Base-by-base conservation (phyloP, 2,329 filamentous ascomycete genomes). In the Ophiostoma australiae region DNA sequence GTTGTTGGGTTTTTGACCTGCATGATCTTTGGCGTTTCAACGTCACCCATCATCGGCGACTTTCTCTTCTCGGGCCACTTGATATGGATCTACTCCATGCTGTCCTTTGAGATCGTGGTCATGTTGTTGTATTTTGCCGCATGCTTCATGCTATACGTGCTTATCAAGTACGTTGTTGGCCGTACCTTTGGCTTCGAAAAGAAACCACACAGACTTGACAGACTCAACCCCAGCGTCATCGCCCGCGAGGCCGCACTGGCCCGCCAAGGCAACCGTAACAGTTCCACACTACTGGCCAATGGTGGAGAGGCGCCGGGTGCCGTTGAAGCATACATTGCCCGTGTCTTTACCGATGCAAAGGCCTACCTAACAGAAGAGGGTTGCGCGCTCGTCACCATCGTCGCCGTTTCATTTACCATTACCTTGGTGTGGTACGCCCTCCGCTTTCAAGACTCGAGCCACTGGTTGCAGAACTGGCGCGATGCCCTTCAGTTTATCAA, bases 381-480 rank as follows among this genome's bases (percentile, higher is more conserved):
- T 7, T 39, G 63, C 23, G 35, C 35, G 17, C 63, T 66, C 7
- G 2, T 70, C 27, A 35, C 39, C 33, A 10, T 5, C 1, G 2
- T 41, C 23, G 17, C 7, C 23, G 23, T 33, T n/a, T 33, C 13
- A 15, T 31, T 69, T 44, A 17, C 3, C 13, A 39, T 33, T 17
- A 48, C 23, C 27, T 17, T 69, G 2, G 1, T 63, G 27, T 73
- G 72, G 72, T 73, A 73, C 27, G 3, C 5, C 4, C 0, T 70
- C 58, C 70, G 72, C 13, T 73, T 73, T 39, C 66, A 35, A 37
- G 58, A 17, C 4, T 61, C 70, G 4, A 39, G 23, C 0, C 70
- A 70, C 70, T 73, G 72, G 72, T 4, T 4, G 35, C 70, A 72
- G 48, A 13, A 63, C 37, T 73, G 72, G 72, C n/a, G n/a, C 4